Percentiles rank a stretch among this genome's conserved stretches.
These are phyloP conservation scores for Suillus decipiens DNA, from an alignment of 768 basidiomycete genomes.

Conservation along the genomic window DNA sequence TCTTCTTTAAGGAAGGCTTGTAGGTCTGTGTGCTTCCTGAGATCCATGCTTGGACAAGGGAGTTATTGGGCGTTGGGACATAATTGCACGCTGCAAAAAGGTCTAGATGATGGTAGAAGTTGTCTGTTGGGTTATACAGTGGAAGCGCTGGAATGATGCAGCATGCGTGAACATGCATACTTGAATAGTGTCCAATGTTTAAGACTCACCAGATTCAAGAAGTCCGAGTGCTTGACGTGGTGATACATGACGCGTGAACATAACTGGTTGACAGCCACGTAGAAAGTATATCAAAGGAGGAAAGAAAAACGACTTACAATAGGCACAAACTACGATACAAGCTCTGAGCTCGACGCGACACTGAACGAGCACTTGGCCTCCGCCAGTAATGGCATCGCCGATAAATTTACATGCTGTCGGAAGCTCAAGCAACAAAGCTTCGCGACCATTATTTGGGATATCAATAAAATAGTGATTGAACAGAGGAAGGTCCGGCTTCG, in stretches of 20 bases:
- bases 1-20: constrained; percentile 18
- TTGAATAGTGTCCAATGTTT: not conserved
- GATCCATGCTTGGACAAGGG: constrained; percentile 43
- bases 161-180: not conserved
- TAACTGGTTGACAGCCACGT: constrained; percentile 39
- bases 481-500: constrained; percentile 30
- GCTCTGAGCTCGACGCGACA: constrained; percentile 55
- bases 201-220: constrained; percentile 45
- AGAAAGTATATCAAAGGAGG: not conserved
- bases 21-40: constrained; percentile 22
- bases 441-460: constrained; percentile 39
- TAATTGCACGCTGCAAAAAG: constrained; percentile 45
- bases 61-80: constrained; percentile 40
- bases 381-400: constrained; percentile 39
- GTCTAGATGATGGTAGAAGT: constrained; percentile 49
- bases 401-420: constrained; percentile 49
- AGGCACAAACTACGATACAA: constrained; percentile 54
- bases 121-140: constrained; percentile 50
- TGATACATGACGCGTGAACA: constrained; percentile 41
- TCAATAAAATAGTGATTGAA: constrained; percentile 46
- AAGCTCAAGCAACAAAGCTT: constrained; percentile 46
- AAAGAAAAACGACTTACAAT: constrained; percentile 39
- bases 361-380: constrained; percentile 55
- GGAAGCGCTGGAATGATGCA: constrained; percentile 43
- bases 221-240: constrained; percentile 40